These are phyloP conservation scores for Phytophthora boehmeriae DNA, from an alignment of 352 stramenopile species.

Conservation along the genomic window DNA sequence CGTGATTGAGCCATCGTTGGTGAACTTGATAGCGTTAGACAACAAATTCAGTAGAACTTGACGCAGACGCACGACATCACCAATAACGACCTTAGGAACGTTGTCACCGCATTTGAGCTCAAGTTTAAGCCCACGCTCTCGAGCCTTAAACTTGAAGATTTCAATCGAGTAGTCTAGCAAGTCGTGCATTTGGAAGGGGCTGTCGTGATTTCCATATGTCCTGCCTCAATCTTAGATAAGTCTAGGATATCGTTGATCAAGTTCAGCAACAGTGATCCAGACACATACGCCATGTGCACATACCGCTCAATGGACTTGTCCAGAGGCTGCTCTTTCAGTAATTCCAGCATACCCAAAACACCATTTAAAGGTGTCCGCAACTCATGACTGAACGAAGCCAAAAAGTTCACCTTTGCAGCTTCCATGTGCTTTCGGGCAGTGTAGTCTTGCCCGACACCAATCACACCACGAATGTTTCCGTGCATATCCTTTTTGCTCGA, in stretches of 20 bases:
- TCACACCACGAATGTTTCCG: constrained; percentile 48
- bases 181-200: constrained; percentile 81
- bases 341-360: constrained; percentile 80
- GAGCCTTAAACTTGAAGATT: constrained; percentile 87
- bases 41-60: constrained; percentile 69
- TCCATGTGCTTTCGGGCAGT: constrained; percentile 89
- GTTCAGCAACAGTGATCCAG: constrained; percentile 29
- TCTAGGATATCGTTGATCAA: constrained; percentile 34
- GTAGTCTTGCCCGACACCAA: constrained; percentile 92
- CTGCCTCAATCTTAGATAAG: constrained; percentile 92
- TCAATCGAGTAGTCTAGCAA: constrained; percentile 86
- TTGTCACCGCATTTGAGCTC: constrained; percentile 59
- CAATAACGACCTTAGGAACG: constrained; percentile 71
- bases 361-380: constrained; percentile 78
- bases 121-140: constrained; percentile 86
- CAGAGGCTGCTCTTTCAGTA: constrained; percentile 79
- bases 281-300: constrained; percentile 71
- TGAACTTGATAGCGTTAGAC: constrained; percentile 78
- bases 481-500: constrained; percentile 52
- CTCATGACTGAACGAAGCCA: constrained; percentile 85
- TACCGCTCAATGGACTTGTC: constrained; percentile 68
- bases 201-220: constrained; percentile 85
- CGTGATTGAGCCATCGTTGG: constrained; percentile 74
- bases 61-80: constrained; percentile 74
- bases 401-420: constrained; percentile 79